Conservation (phyloP, 2,329 filamentous ascomycete genomes). For the Fusarium gaditjirri region DNA sequence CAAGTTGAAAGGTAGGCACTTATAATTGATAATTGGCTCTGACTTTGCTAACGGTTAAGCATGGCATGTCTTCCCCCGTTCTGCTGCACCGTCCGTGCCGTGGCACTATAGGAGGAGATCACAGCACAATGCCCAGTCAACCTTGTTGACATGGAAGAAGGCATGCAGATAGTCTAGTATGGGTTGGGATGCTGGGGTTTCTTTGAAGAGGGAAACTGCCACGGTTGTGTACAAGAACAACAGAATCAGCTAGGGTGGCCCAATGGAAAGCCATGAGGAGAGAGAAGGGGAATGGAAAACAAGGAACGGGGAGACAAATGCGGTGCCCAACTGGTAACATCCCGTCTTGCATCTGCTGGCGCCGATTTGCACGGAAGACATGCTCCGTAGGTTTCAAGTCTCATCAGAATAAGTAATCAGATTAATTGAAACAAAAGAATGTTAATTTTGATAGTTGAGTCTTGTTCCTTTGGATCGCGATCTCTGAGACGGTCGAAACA, state of each 20-base stretch:
- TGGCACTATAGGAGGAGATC: constrained; percentile 7
- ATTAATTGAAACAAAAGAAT: constrained; percentile 15
- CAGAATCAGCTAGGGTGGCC: background rate
- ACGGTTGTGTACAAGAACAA: background rate
- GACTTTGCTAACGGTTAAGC: constrained; percentile 15
- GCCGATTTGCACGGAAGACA: constrained; percentile 21
- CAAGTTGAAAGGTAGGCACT: background rate
- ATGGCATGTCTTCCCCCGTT: constrained; percentile 10
- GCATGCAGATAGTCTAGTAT: constrained; percentile 18
- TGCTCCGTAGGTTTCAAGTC: constrained; percentile 20
- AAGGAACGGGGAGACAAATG: constrained; percentile 28
- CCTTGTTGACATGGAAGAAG: constrained; percentile 5
- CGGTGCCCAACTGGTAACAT: constrained; percentile 8
- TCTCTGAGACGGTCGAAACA: constrained; percentile 24
- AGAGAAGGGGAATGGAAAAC: constrained; percentile 24
- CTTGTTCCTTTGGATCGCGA: constrained; percentile 25
- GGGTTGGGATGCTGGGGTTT: constrained; percentile 15
- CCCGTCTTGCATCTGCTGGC: constrained; percentile 11
- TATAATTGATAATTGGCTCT: background rate
- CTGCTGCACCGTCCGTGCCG: constrained; percentile 17
- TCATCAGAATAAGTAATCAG: background rate
- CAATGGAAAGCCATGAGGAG: constrained; percentile 4
- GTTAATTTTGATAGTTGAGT: constrained; percentile 3
- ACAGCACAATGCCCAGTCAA: constrained; percentile 19
- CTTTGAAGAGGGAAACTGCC: background rate